phyloP scores from a whole-genome alignment of 805 yeast species.

The Brettanomyces sp. region DNA sequence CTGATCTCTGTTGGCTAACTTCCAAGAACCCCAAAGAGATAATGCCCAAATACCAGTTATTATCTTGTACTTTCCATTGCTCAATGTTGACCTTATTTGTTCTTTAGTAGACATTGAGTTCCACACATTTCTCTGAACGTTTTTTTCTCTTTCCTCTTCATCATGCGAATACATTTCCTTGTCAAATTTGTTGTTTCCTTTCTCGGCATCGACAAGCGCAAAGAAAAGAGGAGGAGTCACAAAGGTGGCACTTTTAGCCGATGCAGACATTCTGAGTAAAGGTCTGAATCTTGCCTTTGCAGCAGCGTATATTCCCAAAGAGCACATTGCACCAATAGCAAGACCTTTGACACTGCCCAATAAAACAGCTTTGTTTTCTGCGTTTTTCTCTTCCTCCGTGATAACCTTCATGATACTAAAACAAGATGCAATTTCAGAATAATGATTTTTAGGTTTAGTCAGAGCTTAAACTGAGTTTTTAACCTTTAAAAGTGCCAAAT shows the following conservation, averaged over 20 bases:
- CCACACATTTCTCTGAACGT: constrained; percentile 46
- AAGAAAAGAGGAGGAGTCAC: constrained; percentile 12
- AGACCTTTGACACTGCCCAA: constrained; percentile 14
- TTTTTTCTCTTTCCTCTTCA: constrained; percentile 28
- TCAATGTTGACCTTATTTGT: constrained; percentile 38
- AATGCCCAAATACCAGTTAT: constrained; percentile 74
- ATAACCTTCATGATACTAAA: constrained; percentile 9
- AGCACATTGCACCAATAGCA: constrained; percentile 41
- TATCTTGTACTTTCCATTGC: constrained; percentile 54
- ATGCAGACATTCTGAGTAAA: constrained; percentile 39
- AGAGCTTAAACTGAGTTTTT: too few species aligned
- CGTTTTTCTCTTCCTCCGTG: constrained; percentile 13
- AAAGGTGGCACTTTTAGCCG: constrained; percentile 54
- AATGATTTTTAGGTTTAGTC: too few species aligned
- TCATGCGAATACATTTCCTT: background rate
- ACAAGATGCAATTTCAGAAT: too few species aligned
- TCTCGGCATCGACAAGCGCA: background rate
- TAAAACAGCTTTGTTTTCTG: constrained; percentile 7
- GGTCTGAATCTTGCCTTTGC: constrained; percentile 39
- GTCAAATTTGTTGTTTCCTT: background rate
- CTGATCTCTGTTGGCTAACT: constrained; percentile 59
- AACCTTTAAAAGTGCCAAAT: too few species aligned
- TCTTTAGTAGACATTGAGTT: constrained; percentile 37
- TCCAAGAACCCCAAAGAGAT: constrained; percentile 75
- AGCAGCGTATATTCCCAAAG: constrained; percentile 43